Percentiles rank a stretch among this genome's conserved stretches.
Conservation (phyloP, 2,329 filamentous ascomycete genomes). For the Fusarium domesticum region DNA sequence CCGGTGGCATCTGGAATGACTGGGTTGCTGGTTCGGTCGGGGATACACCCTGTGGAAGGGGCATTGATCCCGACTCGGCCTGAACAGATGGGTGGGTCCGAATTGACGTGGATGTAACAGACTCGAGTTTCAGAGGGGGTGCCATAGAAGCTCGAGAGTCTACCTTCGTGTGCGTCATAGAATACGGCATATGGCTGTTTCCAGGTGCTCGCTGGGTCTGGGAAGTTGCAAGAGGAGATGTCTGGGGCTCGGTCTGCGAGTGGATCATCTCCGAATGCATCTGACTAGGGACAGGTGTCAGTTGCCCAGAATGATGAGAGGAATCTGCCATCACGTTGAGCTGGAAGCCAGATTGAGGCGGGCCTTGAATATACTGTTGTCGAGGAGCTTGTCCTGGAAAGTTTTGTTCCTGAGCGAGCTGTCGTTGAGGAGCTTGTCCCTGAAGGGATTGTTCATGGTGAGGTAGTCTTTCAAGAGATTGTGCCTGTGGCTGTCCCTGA, state of each 20-base stretch:
- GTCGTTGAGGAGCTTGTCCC: not conserved
- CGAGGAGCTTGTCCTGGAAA: not conserved
- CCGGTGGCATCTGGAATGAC: not conserved
- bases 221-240: not conserved
- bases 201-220: not conserved
- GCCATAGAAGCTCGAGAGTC: not conserved
- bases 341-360: not conserved
- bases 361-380: not conserved
- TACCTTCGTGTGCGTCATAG: not conserved
- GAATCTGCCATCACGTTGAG: not conserved
- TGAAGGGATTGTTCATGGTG: not conserved
- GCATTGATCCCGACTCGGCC: not conserved
- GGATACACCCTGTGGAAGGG: not conserved
- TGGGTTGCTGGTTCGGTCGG: not conserved
- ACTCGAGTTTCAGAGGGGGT: not conserved
- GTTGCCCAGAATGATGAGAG: slow-evolving; percentile 2
- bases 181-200: not conserved
- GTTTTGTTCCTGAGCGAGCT: not conserved
- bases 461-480: not conserved
- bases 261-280: not conserved
- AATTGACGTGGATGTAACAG: not conserved
- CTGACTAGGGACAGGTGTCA: not conserved
- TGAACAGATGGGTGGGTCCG: not conserved
- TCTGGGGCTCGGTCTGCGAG: not conserved
- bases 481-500: not conserved